Base-by-base conservation (phyloP, 192 early-diverging fungal genomes). In the Rhizophagus sp. region DNA sequence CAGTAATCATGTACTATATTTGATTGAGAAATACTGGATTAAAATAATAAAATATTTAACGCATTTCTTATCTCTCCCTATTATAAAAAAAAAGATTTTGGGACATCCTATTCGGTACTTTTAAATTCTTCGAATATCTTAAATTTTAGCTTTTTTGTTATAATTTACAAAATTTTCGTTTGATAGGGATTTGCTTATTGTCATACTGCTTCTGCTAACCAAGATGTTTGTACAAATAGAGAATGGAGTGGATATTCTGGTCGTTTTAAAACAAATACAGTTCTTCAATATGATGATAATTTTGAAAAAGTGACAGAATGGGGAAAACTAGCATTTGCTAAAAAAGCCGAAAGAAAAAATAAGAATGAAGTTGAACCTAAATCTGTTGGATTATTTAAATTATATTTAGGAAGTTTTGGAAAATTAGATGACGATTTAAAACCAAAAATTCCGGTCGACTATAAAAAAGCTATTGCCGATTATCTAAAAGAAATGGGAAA, bases 401-500 rank as follows among this genome's bases (percentile, higher is more conserved):
- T 64, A 27, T 7, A 64, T 63, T 75, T 75, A 39, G 52, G 33
- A 2, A 41, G 52, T 30, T 30, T 30, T 30, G 30, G 30, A 30
- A 30, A 30, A 19, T 19, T 24, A 9, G 15, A 27, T 25, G 62
- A 75, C 2, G 22, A 62, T 27, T 15, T 62, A n/a, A 75, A 62
- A 39, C 30, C 74, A 0, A 63, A 75, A 62, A 22, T 75, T 25
- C 57, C 74, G 2, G 34, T n/a, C 5, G 15, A 39, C 1, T 75
- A 33, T 75, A n/a, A 75, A 39, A 61, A 34, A 8, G 74, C 30
- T 12, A 75, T 75, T 36, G 1, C 30, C 6, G 74, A 75, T 62
- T 75, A 63, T 34, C 57, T 75, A 2, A 4, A 8, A 11, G 11
- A 75, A 34, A 61, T 63, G 19, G 62, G 74, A 36, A 36, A 30